phyloP scores from a whole-genome alignment of 768 basidiomycete genomes.

The Butyriboletus loyo region DNA sequence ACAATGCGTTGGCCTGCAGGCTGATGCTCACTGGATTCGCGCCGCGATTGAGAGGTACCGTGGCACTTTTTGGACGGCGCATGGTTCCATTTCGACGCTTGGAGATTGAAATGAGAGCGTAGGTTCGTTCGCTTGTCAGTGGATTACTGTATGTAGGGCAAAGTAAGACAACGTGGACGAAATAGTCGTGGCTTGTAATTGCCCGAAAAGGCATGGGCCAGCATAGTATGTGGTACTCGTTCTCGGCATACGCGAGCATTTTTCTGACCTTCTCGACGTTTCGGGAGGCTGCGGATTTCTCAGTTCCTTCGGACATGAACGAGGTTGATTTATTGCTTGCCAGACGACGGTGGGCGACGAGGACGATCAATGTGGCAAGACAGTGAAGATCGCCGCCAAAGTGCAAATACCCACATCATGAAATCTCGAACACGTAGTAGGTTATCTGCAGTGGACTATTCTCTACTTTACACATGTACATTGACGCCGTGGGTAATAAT shows the following conservation, averaged over 20 bases:
- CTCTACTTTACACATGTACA: slow-evolving; percentile 21
- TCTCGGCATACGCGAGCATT: neutral
- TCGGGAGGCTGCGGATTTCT: neutral
- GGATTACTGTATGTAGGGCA: too few species aligned
- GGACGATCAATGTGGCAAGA: slow-evolving; percentile 16
- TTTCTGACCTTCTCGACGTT: slow-evolving; percentile 6
- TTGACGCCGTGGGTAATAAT: slow-evolving; percentile 4
- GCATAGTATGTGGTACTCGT: neutral
- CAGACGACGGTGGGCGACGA: slow-evolving; percentile 8
- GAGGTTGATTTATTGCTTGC: slow-evolving; percentile 7
- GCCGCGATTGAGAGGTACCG: neutral
- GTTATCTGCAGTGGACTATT: slow-evolving; percentile 1
- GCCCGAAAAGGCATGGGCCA: neutral
- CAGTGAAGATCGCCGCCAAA: slow-evolving; percentile 15
- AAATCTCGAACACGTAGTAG: neutral
- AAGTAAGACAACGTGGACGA: neutral
- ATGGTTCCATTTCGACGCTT: neutral
- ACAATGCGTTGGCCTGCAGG: slow-evolving; percentile 26
- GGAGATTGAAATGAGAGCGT: neutral
- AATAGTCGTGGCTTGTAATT: neutral
- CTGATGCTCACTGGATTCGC: slow-evolving; percentile 17
- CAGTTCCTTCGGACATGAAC: slow-evolving; percentile 24
- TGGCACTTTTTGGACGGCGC: neutral
- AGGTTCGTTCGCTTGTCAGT: neutral
- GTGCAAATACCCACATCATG: neutral